A percentile compares a stretch with the other conserved stretches of the same genome.
These are phyloP conservation scores for Ascochyta rabiei DNA, from an alignment of 2,329 filamentous ascomycete genomes.

Conservation along the genomic window DNA sequence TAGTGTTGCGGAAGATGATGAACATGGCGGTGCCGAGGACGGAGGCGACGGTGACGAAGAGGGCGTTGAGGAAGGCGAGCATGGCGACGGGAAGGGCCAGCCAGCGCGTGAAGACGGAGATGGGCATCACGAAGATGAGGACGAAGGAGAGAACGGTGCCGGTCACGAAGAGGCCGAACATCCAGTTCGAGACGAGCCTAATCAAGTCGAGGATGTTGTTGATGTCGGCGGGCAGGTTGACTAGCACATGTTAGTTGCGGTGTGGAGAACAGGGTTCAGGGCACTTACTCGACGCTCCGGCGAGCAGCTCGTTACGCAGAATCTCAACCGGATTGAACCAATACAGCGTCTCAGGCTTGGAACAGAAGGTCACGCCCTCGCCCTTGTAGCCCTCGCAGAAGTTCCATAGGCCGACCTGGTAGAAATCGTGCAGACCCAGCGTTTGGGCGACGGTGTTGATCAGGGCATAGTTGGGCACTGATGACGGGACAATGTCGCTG, in stretches of 20 bases:
- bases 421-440: conserved; percentile 90
- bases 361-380: conserved; percentile 78
- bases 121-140: conserved; percentile 69
- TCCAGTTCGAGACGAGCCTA: conserved; percentile 75
- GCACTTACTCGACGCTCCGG: conserved; percentile 74
- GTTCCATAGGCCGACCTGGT: conserved; percentile 89
- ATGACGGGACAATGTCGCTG: conserved; percentile 77
- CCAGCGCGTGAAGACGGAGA: conserved; percentile 60
- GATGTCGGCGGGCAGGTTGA: conserved; percentile 78
- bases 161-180: conserved; percentile 87
- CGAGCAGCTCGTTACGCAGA: conserved; percentile 76
- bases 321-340: conserved; percentile 93
- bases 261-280: no score
- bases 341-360: conserved; percentile 71
- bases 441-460: conserved; percentile 88
- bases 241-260: conserved; percentile 32
- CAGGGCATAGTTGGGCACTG: conserved; percentile 72
- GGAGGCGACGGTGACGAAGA: conserved; percentile 72
- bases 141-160: conserved; percentile 73
- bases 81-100: conserved; percentile 70
- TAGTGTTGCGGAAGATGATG: conserved; percentile 77
- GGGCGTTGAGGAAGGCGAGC: conserved; percentile 68
- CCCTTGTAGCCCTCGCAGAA: conserved; percentile 86
- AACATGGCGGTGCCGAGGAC: conserved; percentile 84
- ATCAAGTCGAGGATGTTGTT: conserved; percentile 76